These are phyloP conservation scores for Stachybotrys echinatus DNA, from an alignment of 2,329 filamentous ascomycete genomes.

Conservation along the genomic window DNA sequence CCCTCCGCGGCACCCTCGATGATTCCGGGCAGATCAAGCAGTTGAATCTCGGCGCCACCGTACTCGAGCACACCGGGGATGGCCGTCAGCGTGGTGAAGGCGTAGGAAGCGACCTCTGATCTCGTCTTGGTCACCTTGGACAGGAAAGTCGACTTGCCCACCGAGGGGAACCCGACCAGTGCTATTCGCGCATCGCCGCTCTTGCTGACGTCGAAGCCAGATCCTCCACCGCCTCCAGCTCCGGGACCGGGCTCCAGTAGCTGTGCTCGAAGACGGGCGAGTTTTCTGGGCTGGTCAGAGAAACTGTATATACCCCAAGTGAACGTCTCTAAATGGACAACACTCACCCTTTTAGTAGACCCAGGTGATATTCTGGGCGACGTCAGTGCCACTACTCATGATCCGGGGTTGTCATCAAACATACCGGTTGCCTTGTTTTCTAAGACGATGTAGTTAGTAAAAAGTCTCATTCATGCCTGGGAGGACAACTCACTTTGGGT, in stretches of 20 bases:
- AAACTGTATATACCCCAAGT: not conserved
- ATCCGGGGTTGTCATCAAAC: constrained; percentile 29
- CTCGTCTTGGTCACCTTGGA: constrained; percentile 98
- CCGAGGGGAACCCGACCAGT: constrained; percentile 96
- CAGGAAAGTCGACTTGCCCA: constrained; percentile 98
- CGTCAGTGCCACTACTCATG: constrained; percentile 9
- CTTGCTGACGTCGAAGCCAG: constrained; percentile 92
- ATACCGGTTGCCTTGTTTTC: constrained; percentile 98
- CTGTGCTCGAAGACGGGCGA: constrained; percentile 89
- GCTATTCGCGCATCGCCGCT: constrained; percentile 95
- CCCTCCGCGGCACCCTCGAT: constrained; percentile 96
- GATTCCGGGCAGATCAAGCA: constrained; percentile 95
- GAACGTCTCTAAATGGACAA: not conserved
- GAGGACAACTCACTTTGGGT: constrained; percentile 79
- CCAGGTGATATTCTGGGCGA: constrained; percentile 85
- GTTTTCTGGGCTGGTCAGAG: constrained; percentile 62
- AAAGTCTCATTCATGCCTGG: not conserved
- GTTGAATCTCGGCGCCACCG: constrained; percentile 94
- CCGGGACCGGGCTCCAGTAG: constrained; percentile 85
- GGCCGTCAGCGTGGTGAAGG: constrained; percentile 95
- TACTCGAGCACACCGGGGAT: constrained; percentile 98
- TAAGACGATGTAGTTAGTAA: constrained; percentile 30
- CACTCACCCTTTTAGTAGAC: constrained; percentile 86
- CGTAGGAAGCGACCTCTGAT: constrained; percentile 91
- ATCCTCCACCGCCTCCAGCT: constrained; percentile 68